phyloP scores from a whole-genome alignment of 352 stramenopile genomes.

The Pythium aristosporum region DNA sequence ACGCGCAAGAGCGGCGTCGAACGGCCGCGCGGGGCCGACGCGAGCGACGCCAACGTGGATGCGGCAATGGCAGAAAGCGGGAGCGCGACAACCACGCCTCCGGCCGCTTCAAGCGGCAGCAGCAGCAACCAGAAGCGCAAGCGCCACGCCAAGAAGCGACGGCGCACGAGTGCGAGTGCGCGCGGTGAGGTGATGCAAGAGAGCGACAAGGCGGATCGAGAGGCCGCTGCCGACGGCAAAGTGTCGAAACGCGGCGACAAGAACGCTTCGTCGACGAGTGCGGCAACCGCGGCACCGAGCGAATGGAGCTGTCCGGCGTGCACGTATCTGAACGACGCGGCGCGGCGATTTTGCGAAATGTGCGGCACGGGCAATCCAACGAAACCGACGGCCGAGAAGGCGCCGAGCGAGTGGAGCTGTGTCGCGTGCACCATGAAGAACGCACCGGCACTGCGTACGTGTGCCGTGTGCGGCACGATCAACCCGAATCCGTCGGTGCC shows the following conservation, averaged over 20 bases:
- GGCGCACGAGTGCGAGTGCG: neutral
- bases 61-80: neutral
- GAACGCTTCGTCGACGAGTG: neutral
- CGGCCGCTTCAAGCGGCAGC: neutral
- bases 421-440: constrained; percentile 76
- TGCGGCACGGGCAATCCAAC: constrained; percentile 62
- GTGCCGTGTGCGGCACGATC: constrained; percentile 57
- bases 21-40: neutral
- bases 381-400: constrained; percentile 11
- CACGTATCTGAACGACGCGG: constrained; percentile 67
- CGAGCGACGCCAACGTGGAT: neutral
- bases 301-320: constrained; percentile 69
- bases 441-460: constrained; percentile 42
- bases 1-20: constrained; percentile 6
- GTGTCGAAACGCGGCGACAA: neutral
- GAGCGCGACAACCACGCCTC: neutral
- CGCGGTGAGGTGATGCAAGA: neutral
- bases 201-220: neutral
- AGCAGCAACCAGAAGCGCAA: constrained; percentile 26
- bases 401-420: constrained; percentile 55
- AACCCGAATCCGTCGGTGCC: constrained; percentile 54
- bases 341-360: constrained; percentile 73
- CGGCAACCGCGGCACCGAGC: constrained; percentile 6
- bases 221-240: neutral
- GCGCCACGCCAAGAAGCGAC: constrained; percentile 23